These are phyloP conservation scores for Quercus phellos DNA, from an alignment of 331 rosid species.

Conservation along the genomic window DNA sequence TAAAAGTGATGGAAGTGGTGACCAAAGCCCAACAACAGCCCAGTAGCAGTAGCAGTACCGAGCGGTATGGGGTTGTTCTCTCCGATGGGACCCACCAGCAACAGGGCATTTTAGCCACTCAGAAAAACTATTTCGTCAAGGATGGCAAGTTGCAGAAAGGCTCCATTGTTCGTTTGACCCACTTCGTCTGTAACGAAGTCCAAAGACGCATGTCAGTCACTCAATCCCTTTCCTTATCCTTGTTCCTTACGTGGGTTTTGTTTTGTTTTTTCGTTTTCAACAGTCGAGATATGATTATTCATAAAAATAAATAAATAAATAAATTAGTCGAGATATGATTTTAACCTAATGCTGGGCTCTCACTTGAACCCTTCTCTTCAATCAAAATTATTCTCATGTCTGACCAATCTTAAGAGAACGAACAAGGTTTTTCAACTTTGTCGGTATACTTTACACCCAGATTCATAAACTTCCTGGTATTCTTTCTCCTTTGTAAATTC, in stretches of 20 bases:
- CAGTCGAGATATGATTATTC: not conserved
- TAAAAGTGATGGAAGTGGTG: conserved; percentile 50
- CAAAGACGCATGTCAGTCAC: conserved; percentile 57
- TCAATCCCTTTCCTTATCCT: not conserved
- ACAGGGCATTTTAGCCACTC: conserved; percentile 83
- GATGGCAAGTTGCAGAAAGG: conserved; percentile 58
- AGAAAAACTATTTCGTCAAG: conserved; percentile 47
- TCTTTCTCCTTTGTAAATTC: too few relatives aligned
- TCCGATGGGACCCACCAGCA: conserved; percentile 63
- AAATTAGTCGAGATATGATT: too few relatives aligned
- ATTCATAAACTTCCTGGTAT: too few relatives aligned
- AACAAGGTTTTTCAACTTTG: too few relatives aligned
- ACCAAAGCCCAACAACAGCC: conserved; percentile 32
- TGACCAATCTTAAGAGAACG: too few relatives aligned
- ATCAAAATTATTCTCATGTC: too few relatives aligned
- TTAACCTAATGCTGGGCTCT: too few relatives aligned
- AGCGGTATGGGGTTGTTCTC: conserved; percentile 57
- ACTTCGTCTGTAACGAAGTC: conserved; percentile 52
- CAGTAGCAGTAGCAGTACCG: conserved; percentile 1
- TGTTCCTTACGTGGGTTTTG: not conserved
- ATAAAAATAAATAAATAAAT: too few relatives aligned
- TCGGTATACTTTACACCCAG: too few relatives aligned
- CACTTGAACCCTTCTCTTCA: too few relatives aligned
- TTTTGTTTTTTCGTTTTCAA: not conserved
- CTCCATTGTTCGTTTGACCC: conserved; percentile 47